Base-by-base conservation (phyloP, 139 green algal species). In the Microglena sp. region DNA sequence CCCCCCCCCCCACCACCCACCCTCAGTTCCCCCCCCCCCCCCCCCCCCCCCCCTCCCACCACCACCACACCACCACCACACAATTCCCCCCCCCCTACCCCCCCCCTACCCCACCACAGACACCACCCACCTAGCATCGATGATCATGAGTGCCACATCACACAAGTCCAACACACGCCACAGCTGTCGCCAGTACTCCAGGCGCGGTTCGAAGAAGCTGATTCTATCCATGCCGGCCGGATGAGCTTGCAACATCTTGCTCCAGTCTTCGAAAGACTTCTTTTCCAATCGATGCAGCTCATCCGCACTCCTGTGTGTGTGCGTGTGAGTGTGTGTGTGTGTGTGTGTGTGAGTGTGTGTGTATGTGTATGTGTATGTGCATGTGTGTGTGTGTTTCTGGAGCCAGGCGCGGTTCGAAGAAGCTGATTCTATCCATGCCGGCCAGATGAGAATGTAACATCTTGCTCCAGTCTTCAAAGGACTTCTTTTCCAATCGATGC, bases 111-210 rank as follows among this genome's bases (percentile, higher is more conserved):
- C n/a, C n/a, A n/a, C n/a, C n/a, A n/a, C n/a, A n/a, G n/a, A n/a
- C 44, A n/a, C n/a, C n/a, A n/a, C n/a, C n/a, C n/a, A n/a, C n/a
- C n/a, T n/a, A n/a, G n/a, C n/a, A n/a, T n/a, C 11, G 11, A 50
- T 55, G 34, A 89, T 71, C 59, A 84, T 67, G 27, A 84, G 36
- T 22, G 74, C 71, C 21, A 86, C 62, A 53, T 87, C 72, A 27
- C 54, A 72, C 36, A 78, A 57, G 66, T 89, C 83, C 56, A 85
- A 67, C n/a, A 84, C 82, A 3, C 83, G 63, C 83, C 83, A 89
- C 44, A 89, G 71, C 78, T 89, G 76, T 7, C 83, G 64, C 83
- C 83, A 89, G 55, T 75, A 86, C 32, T 87, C 83, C 32, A 89
- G 44, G 4, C 75, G 73, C 4, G 69, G 59, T 69, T 89, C 83